phyloP scores from a whole-genome alignment of 192 early-diverging fungal genomes.

The Fimicolochytrium jonesii region DNA sequence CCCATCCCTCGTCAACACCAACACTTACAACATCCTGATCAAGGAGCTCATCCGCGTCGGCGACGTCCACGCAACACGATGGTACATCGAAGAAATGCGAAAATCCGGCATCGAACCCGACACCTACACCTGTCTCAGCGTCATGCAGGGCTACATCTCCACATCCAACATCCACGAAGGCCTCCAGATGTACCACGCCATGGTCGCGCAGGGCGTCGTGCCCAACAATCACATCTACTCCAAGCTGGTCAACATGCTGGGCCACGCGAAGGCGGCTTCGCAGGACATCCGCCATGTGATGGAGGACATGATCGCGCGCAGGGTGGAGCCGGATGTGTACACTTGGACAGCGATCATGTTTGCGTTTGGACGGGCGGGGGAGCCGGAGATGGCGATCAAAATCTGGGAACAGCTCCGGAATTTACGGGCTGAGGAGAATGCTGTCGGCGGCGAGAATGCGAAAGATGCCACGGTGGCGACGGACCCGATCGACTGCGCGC shows the following conservation, averaged over 20 bases:
- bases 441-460: neutral
- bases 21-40: constrained; percentile 9
- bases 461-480: neutral
- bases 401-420: constrained; percentile 10
- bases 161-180: neutral
- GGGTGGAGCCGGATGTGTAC: neutral
- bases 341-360: constrained; percentile 12
- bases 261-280: neutral
- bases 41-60: neutral
- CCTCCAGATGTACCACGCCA: constrained; percentile 1
- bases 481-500: neutral
- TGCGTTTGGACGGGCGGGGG: constrained; percentile 8
- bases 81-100: constrained; percentile 8
- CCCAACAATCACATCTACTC: constrained; percentile 16
- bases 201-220: constrained; percentile 6
- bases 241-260: neutral
- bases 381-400: neutral
- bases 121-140: constrained; percentile 4
- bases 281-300: neutral
- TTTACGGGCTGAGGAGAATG: neutral
- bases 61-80: neutral
- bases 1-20: neutral
- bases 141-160: neutral
- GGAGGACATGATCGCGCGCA: neutral
- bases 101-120: constrained; percentile 4